Base-by-base conservation (phyloP, 768 basidiomycete genomes). In the Phylloporus rhodoxanthus region DNA sequence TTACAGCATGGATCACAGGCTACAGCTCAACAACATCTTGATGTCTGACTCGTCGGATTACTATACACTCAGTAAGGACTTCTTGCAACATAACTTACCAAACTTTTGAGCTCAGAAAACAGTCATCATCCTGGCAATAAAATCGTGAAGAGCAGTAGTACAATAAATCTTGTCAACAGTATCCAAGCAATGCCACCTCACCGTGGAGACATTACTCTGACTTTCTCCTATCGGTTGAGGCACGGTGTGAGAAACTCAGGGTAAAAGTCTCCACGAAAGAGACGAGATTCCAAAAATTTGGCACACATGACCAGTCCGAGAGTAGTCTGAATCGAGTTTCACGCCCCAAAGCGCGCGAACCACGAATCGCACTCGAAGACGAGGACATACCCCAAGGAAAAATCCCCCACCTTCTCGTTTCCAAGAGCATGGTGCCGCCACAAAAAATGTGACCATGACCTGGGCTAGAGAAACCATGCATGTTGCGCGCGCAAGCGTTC, bases 191-290 rank as follows among this genome's bases (percentile, higher is more conserved):
- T 30, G 29, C 9, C 29, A 4, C 17, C 4, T 9, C 17, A 19
- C 19, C 20, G 9, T 21, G 37, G 36, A 37, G 17, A 20, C 11
- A 11, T 20, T 13, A 38, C 3, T 38, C 37, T 6, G 19, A 19
- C 10, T 19, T 19, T 3, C 5, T 37, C 36, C 8, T 26, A 29
- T 26, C 15, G 17, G 14, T 39, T 23, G 21, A 23, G 2, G 4
- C 1, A 17, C 34, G 20, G 6, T 9, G 34, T 13, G 36, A 11
- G n/a, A 19, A 17, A 17, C 8, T 5, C 20, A 21, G 40, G 26
- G 15, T 14, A 29, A 26, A 48, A 20, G 33, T 40, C 54, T 58
- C 60, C 49, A 51, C 60, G 32, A 61, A 56, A 50, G 52, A 58
- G 48, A 48, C 33, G 15, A 23, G 13, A 26, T 20, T 42, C 50